phyloP scores from a whole-genome alignment of 2,329 filamentous ascomycete species.

The Trichoderma lentiforme region DNA sequence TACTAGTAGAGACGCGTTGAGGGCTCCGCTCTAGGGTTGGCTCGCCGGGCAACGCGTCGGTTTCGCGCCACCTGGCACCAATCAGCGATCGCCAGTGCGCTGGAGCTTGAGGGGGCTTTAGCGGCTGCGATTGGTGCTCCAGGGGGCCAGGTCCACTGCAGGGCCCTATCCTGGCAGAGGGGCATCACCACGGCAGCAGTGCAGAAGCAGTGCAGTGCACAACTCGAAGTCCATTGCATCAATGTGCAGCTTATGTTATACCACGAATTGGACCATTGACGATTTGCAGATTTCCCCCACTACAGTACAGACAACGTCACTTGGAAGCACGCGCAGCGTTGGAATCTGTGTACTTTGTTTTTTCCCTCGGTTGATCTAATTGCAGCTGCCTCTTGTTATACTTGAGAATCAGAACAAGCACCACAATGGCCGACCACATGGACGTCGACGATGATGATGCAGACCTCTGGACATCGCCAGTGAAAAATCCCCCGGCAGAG shows the following conservation, averaged over 20 bases:
- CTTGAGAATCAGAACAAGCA: neutral
- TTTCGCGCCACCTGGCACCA: slow-evolving; percentile 30
- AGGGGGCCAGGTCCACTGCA: neutral
- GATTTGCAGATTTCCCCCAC: slow-evolving; percentile 1
- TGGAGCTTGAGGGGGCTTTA: neutral
- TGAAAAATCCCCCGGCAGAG: slow-evolving; percentile 31
- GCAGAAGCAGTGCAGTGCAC: neutral
- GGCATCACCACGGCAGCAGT: slow-evolving; percentile 13
- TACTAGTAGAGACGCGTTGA: slow-evolving; percentile 11
- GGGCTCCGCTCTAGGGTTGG: slow-evolving; percentile 7
- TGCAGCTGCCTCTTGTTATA: neutral
- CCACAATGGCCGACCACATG: slow-evolving; percentile 42
- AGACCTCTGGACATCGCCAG: slow-evolving; percentile 48
- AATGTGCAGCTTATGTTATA: neutral
- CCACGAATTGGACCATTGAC: neutral
- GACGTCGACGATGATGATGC: slow-evolving; percentile 49
- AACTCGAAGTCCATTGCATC: neutral
- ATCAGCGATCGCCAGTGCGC: slow-evolving; percentile 22
- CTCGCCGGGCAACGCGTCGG: slow-evolving; percentile 25
- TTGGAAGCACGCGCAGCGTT: neutral
- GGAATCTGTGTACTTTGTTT: neutral
- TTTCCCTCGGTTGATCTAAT: neutral
- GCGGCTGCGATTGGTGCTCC: slow-evolving; percentile 1
- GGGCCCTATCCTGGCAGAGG: neutral
- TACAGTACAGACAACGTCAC: slow-evolving; percentile 4